A percentile compares a stretch with the other conserved stretches of the same genome.
phyloP scores from a whole-genome alignment of 2,329 filamentous ascomycete species.

The Domatiomyces globalis region DNA sequence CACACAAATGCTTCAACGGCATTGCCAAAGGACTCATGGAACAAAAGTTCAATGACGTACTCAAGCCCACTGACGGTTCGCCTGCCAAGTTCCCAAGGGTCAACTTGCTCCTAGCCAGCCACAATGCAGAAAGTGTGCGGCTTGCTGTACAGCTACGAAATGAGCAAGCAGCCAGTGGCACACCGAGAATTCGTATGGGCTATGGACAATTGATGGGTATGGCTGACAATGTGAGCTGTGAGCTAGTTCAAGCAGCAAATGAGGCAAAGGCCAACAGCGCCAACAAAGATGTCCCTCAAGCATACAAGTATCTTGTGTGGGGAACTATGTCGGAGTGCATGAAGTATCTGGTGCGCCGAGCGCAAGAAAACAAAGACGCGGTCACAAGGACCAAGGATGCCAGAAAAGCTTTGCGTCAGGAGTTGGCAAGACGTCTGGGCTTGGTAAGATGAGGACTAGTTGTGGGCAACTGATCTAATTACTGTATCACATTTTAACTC shows the following conservation, averaged over 20 bases:
- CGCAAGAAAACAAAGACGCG: slow-evolving; percentile 50
- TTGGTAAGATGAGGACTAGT: slow-evolving; percentile 1
- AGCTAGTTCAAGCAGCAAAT: slow-evolving; percentile 34
- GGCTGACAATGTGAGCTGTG: slow-evolving; percentile 47
- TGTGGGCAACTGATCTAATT: slow-evolving; percentile 2
- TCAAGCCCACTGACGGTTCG: slow-evolving; percentile 33
- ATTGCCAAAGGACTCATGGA: slow-evolving; percentile 54
- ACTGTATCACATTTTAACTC: slow-evolving; percentile 5
- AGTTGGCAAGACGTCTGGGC: slow-evolving; percentile 30
- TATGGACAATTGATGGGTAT: slow-evolving; percentile 48
- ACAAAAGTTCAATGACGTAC: slow-evolving; percentile 43
- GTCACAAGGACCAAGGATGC: slow-evolving; percentile 41
- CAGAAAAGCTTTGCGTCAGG: slow-evolving; percentile 36
- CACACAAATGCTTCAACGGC: slow-evolving; percentile 57
- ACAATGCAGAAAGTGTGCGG: slow-evolving; percentile 61
- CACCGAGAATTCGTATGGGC: slow-evolving; percentile 34
- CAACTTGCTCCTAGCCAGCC: slow-evolving; percentile 61
- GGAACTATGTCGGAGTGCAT: slow-evolving; percentile 57
- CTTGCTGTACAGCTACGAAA: slow-evolving; percentile 38
- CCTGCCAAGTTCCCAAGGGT: slow-evolving; percentile 40
- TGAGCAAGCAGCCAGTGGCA: slow-evolving; percentile 27
- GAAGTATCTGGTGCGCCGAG: slow-evolving; percentile 50
- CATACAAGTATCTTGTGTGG: slow-evolving; percentile 45
- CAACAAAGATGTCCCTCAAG: slow-evolving; percentile 29
- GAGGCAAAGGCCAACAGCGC: slow-evolving; percentile 23